phyloP scores from a whole-genome alignment of 2,329 filamentous ascomycete genomes.

The Nothopassalora personata region DNA sequence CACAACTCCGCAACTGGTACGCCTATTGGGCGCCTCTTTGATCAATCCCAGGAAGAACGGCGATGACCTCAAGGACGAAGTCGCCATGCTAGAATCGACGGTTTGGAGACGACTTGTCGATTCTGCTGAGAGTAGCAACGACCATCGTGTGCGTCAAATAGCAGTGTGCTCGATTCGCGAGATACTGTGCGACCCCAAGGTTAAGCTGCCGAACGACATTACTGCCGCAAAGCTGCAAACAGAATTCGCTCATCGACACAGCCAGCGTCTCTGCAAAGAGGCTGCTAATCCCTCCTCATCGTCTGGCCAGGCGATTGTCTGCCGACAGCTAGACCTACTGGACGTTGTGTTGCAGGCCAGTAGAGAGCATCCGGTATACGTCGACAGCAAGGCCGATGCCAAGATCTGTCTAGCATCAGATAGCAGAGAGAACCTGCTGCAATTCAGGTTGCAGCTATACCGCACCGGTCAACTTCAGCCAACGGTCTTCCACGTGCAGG shows the following conservation, averaged over 20 bases:
- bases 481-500: slow-evolving; percentile 13
- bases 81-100: slow-evolving; percentile 11
- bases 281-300: not conserved
- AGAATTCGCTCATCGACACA: slow-evolving; percentile 19
- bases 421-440: slow-evolving; percentile 3
- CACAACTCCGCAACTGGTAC: slow-evolving; percentile 12
- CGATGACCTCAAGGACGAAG: slow-evolving; percentile 2
- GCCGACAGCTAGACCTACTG: slow-evolving; percentile 17
- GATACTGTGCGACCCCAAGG: slow-evolving; percentile 15
- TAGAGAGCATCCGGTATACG: not conserved
- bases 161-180: slow-evolving; percentile 11
- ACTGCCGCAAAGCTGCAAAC: slow-evolving; percentile 14
- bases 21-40: slow-evolving; percentile 11
- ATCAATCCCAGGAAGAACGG: slow-evolving; percentile 1
- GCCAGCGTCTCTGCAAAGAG: slow-evolving; percentile 11
- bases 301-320: not conserved
- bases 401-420: not conserved
- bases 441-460: slow-evolving; percentile 21
- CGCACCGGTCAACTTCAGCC: slow-evolving; percentile 16
- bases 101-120: slow-evolving; percentile 21
- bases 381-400: not conserved
- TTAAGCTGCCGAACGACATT: not conserved
- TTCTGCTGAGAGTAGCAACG: slow-evolving; percentile 12
- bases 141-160: slow-evolving; percentile 1
- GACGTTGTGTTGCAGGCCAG: slow-evolving; percentile 10